Base-by-base conservation (phyloP, 768 basidiomycete genomes). In the Suillus subluteus region DNA sequence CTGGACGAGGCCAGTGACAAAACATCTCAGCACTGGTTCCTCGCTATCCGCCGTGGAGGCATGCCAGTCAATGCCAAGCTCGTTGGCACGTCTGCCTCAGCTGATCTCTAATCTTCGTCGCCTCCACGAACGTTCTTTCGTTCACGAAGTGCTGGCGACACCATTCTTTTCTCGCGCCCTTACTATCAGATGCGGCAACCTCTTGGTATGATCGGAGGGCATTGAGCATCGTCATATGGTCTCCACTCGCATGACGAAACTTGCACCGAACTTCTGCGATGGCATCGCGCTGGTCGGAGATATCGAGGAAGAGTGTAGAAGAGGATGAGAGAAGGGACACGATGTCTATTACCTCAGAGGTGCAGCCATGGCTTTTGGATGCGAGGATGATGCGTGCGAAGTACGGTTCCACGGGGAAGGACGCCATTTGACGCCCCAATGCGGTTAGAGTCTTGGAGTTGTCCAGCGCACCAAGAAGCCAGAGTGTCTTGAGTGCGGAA, bases 381-480 rank as follows among this genome's bases (percentile, higher is more conserved):
- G 92, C 91, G 63, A 99, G 80, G 40, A 99, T 79, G 50, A 91
- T 86, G 38, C 94, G 88, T 0, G 96, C 88, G 64, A 89, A 86
- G 40, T 87, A 80, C 1, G 97, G 95, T 70, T 98, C 95, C n/a
- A 98, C 86, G 3, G 98, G 98, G 73, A 96, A 94, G n/a, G 81
- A 73, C 4, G 95, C 90, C 93, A 99, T 98, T 68, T 88, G 80
- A 6, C 88, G 86, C 2, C 98, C 98, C 5, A 91, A 76, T 0
- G 82, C 71, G 0, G 96, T 98, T 62, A 99, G 81, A 6, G 74
- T 73, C 66, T 87, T 88, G 18, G 83, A 82, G 43, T 84, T 79
- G 74, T 91, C 86, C 66, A 98, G 82, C 15, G 96, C 96, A 16
- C 88, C 89, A 11, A 99, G 84, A 2, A 94, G 81, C 80, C 87